phyloP scores from a whole-genome alignment of 805 yeast genomes.

The Starmerella apis region DNA sequence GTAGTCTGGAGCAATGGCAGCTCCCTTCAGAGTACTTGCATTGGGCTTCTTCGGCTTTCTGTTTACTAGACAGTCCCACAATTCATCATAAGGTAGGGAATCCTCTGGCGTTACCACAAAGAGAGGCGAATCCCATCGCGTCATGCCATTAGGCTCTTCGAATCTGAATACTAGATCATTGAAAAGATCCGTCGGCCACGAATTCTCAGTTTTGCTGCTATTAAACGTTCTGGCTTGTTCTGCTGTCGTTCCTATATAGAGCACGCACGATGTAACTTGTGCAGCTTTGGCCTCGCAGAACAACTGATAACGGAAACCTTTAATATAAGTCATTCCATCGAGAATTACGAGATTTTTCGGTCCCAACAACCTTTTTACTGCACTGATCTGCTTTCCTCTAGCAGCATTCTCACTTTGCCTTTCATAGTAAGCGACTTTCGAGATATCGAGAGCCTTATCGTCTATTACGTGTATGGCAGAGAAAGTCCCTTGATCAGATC shows the following conservation, averaged over 20 bases:
- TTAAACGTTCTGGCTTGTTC: constrained; percentile 60
- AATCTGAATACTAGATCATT: constrained; percentile 68
- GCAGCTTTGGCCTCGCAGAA: constrained; percentile 86
- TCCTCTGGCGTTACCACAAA: constrained; percentile 53
- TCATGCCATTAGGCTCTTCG: constrained; percentile 82
- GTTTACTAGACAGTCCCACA: constrained; percentile 42
- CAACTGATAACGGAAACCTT: constrained; percentile 89
- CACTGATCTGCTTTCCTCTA: constrained; percentile 76
- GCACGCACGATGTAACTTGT: constrained; percentile 69
- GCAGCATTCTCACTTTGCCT: constrained; percentile 69
- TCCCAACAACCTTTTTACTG: constrained; percentile 71
- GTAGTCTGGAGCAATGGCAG: constrained; percentile 67
- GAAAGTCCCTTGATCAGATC: constrained; percentile 36
- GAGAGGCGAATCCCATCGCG: constrained; percentile 91
- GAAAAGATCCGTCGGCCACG: constrained; percentile 59
- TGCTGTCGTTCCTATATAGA: constrained; percentile 64
- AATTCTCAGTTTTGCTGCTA: constrained; percentile 26
- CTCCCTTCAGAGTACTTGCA: constrained; percentile 71
- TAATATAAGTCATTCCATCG: constrained; percentile 80
- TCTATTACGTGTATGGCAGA: constrained; percentile 56
- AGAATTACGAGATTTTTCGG: constrained; percentile 64
- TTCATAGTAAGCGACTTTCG: constrained; percentile 56
- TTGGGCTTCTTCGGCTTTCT: constrained; percentile 60
- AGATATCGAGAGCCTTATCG: constrained; percentile 68
- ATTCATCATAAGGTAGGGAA: constrained; percentile 48